phyloP scores from a whole-genome alignment of 495 filamentous ascomycete genomes.

The Eremomyces bilateralis region DNA sequence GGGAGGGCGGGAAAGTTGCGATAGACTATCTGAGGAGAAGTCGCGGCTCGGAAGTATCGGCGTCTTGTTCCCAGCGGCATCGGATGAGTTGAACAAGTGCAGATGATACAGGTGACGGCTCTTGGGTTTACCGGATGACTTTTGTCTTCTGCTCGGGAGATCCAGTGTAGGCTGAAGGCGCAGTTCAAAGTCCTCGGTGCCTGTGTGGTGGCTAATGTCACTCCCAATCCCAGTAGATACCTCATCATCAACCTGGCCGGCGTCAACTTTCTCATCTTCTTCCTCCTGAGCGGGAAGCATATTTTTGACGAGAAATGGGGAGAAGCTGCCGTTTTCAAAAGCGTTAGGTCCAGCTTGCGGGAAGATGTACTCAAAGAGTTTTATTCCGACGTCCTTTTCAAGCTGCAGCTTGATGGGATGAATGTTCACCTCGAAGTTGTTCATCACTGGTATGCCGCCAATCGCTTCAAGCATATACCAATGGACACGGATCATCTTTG shows the following conservation, averaged over 20 bases:
- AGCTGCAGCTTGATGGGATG: conserved; percentile 88
- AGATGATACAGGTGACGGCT: conserved; percentile 1
- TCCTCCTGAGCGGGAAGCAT: conserved; percentile 39
- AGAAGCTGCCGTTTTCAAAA: conserved; percentile 38
- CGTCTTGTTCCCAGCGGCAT: neutral
- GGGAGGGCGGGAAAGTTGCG: conserved; percentile 21
- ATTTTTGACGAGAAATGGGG: conserved; percentile 67
- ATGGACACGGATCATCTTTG: conserved; percentile 73
- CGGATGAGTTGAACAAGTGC: neutral
- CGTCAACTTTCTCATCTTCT: conserved; percentile 25
- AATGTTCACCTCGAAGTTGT: conserved; percentile 87
- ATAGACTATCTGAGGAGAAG: neutral
- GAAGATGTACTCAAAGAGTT: conserved; percentile 95
- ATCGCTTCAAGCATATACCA: conserved; percentile 98
- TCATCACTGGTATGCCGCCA: conserved; percentile 90
- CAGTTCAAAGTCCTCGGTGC: conserved; percentile 29
- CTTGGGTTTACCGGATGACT: conserved; percentile 1
- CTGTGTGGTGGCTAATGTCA: neutral
- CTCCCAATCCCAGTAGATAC: neutral
- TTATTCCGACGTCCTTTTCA: conserved; percentile 80
- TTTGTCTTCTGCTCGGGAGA: conserved; percentile 26
- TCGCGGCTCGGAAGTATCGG: conserved; percentile 1
- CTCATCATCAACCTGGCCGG: neutral
- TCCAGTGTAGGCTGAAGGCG: conserved; percentile 58
- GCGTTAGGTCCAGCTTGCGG: conserved; percentile 44